A percentile compares a stretch with the other conserved stretches of the same genome.
Evolutionary conservation across 1,139 yeast genomes (phyloP).

Genomic region (Yarrowia galli): DNA sequence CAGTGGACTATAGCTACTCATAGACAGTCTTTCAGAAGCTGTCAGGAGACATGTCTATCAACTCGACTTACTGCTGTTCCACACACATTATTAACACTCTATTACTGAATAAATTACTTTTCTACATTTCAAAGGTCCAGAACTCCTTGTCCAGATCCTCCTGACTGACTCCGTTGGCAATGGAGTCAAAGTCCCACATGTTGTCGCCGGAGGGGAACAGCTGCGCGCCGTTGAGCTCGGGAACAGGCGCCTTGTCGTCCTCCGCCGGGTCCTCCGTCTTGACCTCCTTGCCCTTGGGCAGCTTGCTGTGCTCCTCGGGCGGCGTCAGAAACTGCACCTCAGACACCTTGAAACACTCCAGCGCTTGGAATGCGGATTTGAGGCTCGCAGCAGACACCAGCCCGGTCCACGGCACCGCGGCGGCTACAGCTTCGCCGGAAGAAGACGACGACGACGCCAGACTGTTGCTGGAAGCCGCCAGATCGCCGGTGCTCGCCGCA

Average conservation of each 20-base stretch:
- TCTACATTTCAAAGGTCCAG: slow-evolving; percentile 37
- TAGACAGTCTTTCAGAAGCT: too few relatives aligned
- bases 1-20: too few relatives aligned
- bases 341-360: slow-evolving; percentile 45
- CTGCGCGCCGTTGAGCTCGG: slow-evolving; percentile 19
- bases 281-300: slow-evolving; percentile 3
- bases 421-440: not conserved
- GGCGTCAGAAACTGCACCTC: slow-evolving; percentile 47
- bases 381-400: slow-evolving; percentile 46
- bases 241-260: slow-evolving; percentile 13
- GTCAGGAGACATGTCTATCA: too few relatives aligned
- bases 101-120: slow-evolving; percentile 36
- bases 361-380: slow-evolving; percentile 46
- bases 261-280: slow-evolving; percentile 7
- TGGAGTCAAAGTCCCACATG: slow-evolving; percentile 33
- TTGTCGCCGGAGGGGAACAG: slow-evolving; percentile 8
- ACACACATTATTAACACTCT: not conserved
- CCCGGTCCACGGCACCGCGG: slow-evolving; percentile 45
- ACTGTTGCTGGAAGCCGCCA: not conserved
- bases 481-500: slow-evolving; percentile 9
- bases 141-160: slow-evolving; percentile 34
- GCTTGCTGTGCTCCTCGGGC: slow-evolving; percentile 43
- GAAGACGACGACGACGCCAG: not conserved
- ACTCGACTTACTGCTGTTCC: too few relatives aligned
- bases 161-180: slow-evolving; percentile 16